Conservation (phyloP, 1,284 basidiomycete genomes). For the Tilletia indica region DNA sequence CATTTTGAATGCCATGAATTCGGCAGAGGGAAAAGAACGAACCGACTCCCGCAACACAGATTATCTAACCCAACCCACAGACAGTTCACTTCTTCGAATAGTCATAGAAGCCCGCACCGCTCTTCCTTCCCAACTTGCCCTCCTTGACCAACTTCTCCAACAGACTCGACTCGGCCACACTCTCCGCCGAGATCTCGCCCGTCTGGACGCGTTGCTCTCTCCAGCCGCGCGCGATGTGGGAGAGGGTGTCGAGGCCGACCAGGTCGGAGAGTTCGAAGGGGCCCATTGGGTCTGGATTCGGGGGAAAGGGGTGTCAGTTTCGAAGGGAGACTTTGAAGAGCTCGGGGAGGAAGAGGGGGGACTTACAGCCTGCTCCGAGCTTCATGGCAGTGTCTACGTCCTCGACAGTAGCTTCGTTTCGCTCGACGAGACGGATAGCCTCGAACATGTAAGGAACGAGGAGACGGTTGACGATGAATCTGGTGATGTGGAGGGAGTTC, state of each 20-base stretch:
- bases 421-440: slow-evolving; percentile 63
- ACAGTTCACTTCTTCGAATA: slow-evolving; percentile 46
- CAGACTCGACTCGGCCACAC: slow-evolving; percentile 59
- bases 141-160: slow-evolving; percentile 61
- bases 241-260: slow-evolving; percentile 60
- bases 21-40: too few relatives aligned
- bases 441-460: slow-evolving; percentile 63
- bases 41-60: too few relatives aligned
- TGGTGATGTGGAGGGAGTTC: slow-evolving; percentile 25
- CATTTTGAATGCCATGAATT: too few relatives aligned
- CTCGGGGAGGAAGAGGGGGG: too few relatives aligned
- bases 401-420: slow-evolving; percentile 63
- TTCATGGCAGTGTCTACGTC: slow-evolving; percentile 66
- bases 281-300: slow-evolving; percentile 55
- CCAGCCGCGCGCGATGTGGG: slow-evolving; percentile 62
- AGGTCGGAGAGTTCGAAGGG: slow-evolving; percentile 64
- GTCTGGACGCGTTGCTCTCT: slow-evolving; percentile 58
- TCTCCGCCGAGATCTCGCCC: slow-evolving; percentile 58
- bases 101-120: slow-evolving; percentile 60
- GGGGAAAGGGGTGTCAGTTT: not conserved
- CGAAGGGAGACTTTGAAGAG: not conserved
- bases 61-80: too few relatives aligned
- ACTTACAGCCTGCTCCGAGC: slow-evolving; percentile 62
- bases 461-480: slow-evolving; percentile 63
- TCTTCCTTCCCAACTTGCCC: slow-evolving; percentile 63